These are phyloP conservation scores for Yarrowia sp. DNA, from an alignment of 805 yeast species.

Conservation along the genomic window DNA sequence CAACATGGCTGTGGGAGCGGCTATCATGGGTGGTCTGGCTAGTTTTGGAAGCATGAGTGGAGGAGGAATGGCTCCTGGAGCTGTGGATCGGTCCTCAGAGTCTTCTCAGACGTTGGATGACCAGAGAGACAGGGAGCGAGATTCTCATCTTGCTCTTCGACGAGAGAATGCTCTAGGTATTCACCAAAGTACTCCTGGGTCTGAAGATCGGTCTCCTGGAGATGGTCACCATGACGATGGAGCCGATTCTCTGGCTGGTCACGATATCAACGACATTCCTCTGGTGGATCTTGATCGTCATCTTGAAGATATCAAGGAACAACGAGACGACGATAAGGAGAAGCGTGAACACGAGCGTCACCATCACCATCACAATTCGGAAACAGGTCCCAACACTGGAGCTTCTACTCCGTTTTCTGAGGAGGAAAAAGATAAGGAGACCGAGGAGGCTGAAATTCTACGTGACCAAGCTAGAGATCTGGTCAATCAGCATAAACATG, in stretches of 20 bases:
- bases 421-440: neutral
- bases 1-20: neutral
- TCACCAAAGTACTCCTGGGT: slow-evolving; percentile 25
- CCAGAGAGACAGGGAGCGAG: neutral
- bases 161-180: neutral
- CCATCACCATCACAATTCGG: neutral
- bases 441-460: slow-evolving; percentile 5
- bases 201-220: neutral
- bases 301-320: slow-evolving; percentile 26
- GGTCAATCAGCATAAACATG: slow-evolving; percentile 28
- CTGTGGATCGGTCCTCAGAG: slow-evolving; percentile 2
- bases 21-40: slow-evolving; percentile 6
- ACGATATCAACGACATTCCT: slow-evolving; percentile 31
- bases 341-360: slow-evolving; percentile 28
- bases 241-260: neutral
- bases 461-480: slow-evolving; percentile 28
- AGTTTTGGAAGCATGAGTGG: slow-evolving; percentile 9
- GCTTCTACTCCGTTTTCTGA: neutral
- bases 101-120: slow-evolving; percentile 6
- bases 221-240: neutral
- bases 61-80: slow-evolving; percentile 26
- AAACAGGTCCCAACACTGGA: neutral
- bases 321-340: slow-evolving; percentile 27
- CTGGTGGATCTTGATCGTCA: slow-evolving; percentile 30
- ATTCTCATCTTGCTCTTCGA: neutral